Evolutionary conservation across 208 protist genomes (phyloP).

Genomic region (Leishmania tropica): DNA sequence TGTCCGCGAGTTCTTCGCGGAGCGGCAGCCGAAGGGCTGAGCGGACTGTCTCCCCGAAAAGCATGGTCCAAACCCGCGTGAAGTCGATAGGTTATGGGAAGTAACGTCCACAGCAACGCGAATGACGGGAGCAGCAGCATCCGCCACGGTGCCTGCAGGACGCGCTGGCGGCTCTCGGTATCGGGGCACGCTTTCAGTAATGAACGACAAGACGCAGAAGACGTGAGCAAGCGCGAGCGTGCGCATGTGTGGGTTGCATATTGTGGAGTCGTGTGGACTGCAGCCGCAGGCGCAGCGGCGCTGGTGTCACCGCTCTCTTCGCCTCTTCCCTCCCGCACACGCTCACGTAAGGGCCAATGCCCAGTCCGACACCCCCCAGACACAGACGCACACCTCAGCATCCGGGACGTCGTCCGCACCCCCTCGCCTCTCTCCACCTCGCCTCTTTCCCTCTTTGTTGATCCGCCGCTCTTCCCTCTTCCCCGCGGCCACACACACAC

Average conservation of each 20-base stretch:
- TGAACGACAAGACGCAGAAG: neutral
- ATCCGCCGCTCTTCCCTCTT: neutral
- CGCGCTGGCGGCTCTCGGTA: neutral
- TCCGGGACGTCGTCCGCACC: neutral
- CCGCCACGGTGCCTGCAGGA: neutral
- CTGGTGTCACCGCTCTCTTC: no score
- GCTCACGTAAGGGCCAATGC: neutral
- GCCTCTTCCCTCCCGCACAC: neutral
- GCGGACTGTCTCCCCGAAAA: neutral
- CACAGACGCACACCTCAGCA: no score
- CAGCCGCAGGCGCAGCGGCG: neutral
- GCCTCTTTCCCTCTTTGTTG: neutral
- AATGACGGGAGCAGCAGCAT: neutral
- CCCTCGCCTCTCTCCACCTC: neutral
- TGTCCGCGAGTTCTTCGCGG: slow-evolving; percentile 65
- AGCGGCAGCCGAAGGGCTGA: neutral
- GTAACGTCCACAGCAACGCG: no score
- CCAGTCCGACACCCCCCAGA: neutral
- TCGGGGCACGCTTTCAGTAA: neutral
- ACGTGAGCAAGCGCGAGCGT: neutral
- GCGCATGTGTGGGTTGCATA: neutral
- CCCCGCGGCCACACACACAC: neutral
- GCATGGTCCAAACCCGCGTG: neutral
- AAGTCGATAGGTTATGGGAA: neutral
- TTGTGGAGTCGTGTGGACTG: neutral